These are phyloP conservation scores for Kwoniella shivajii DNA, from an alignment of 1,284 basidiomycete genomes.

Conservation along the genomic window DNA sequence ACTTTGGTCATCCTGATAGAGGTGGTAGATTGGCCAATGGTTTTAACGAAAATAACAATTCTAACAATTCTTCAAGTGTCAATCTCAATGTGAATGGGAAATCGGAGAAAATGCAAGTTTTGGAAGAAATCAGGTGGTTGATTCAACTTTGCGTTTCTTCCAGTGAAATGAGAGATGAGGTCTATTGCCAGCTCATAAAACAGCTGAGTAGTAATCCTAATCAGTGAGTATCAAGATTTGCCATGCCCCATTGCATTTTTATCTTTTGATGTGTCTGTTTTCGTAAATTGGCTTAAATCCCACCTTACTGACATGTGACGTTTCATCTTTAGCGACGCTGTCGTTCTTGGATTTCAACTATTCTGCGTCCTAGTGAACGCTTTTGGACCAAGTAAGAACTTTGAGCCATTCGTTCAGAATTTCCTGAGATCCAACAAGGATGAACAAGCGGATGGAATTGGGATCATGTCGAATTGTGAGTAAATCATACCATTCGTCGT, in stretches of 20 bases:
- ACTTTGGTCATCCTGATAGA: slow-evolving; percentile 5
- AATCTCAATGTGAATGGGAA: not conserved
- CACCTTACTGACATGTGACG: not conserved
- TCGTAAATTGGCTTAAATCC: not conserved
- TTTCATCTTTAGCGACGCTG: slow-evolving; percentile 64
- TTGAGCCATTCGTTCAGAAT: slow-evolving; percentile 74
- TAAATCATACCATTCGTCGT: no score
- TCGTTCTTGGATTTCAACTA: slow-evolving; percentile 87
- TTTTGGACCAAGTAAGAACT: slow-evolving; percentile 87
- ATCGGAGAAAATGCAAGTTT: slow-evolving; percentile 54
- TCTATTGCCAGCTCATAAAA: slow-evolving; percentile 89
- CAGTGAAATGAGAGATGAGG: slow-evolving; percentile 83
- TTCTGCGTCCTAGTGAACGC: slow-evolving; percentile 82
- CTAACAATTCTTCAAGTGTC: not conserved
- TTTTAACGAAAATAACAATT: slow-evolving; percentile 12
- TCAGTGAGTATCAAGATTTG: slow-evolving; percentile 65
- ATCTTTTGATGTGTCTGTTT: not conserved
- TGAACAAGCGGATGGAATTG: slow-evolving; percentile 67
- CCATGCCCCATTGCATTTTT: not conserved
- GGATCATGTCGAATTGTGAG: slow-evolving; percentile 78
- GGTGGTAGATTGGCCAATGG: slow-evolving; percentile 10
- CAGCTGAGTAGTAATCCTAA: slow-evolving; percentile 80
- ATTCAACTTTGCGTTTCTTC: slow-evolving; percentile 73
- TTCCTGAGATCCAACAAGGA: slow-evolving; percentile 72
- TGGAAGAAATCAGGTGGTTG: slow-evolving; percentile 85